These are phyloP conservation scores for Wickerhamomyces tratensis DNA, from an alignment of 805 yeast species.

Conservation along the genomic window DNA sequence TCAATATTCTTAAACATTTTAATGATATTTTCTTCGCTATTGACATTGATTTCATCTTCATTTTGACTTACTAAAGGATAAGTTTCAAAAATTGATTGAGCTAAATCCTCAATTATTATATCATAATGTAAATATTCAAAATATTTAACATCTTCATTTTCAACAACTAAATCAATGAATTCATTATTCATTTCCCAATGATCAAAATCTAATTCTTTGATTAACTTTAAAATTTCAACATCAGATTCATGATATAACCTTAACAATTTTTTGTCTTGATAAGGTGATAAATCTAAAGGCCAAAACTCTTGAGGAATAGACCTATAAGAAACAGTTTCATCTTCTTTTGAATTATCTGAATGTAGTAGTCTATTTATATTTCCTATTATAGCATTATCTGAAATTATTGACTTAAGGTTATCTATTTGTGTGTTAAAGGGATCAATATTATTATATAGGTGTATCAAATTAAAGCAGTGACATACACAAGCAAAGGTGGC, in stretches of 20 bases:
- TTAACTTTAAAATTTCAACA: neutral
- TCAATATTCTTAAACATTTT: slow-evolving; percentile 8
- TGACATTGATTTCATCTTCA: slow-evolving; percentile 3
- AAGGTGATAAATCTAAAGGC: neutral
- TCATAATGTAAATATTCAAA: slow-evolving; percentile 15
- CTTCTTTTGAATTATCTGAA: neutral
- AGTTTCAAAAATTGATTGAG: slow-evolving; percentile 47
- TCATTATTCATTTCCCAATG: slow-evolving; percentile 41
- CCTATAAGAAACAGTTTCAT: no score
- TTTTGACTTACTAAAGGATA: slow-evolving; percentile 26
- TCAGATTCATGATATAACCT: neutral
- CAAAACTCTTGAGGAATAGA: neutral
- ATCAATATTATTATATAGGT: no score
- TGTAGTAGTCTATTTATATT: no score
- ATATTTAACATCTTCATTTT: slow-evolving; percentile 3
- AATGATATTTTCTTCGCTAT: slow-evolving; percentile 1
- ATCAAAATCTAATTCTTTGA: slow-evolving; percentile 9
- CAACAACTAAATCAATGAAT: slow-evolving; percentile 37
- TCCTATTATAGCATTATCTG: no score
- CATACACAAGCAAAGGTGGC: no score
- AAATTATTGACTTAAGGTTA: no score
- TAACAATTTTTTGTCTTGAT: no score
- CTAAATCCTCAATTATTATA: slow-evolving; percentile 45
- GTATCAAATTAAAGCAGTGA: no score
- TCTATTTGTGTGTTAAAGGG: no score